Conservation (phyloP, 257 asterid genomes). For the Paraleonurus japonicus region DNA sequence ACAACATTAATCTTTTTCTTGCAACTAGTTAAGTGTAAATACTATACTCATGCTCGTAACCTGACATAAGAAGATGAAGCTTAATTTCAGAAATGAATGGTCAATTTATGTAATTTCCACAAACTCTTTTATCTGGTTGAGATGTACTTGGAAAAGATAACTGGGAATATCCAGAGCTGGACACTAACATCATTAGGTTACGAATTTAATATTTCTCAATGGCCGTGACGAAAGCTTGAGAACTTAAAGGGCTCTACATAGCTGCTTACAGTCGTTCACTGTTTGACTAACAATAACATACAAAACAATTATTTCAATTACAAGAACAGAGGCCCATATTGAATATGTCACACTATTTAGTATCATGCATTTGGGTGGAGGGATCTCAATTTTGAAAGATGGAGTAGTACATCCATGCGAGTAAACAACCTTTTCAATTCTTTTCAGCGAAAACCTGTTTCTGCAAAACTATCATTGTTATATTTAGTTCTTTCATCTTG, state of each 20-base stretch:
- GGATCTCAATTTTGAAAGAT: not conserved
- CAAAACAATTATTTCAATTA: not conserved
- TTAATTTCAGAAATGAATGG: not conserved
- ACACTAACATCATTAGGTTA: too few species aligned
- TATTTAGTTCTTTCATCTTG: not conserved
- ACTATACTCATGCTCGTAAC: not conserved
- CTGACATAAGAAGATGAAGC: not conserved
- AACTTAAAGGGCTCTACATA: not conserved
- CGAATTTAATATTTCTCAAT: too few species aligned
- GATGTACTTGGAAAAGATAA: not conserved
- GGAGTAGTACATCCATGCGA: not conserved
- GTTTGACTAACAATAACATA: not conserved
- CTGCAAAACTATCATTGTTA: not conserved
- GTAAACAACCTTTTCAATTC: not conserved
- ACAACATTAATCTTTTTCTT: not conserved
- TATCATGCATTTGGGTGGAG: not conserved
- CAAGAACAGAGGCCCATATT: not conserved
- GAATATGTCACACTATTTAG: not conserved
- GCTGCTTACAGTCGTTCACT: not conserved
- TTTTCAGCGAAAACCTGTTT: not conserved
- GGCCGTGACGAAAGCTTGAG: not conserved
- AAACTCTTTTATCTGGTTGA: not conserved
- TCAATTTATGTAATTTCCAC: not conserved
- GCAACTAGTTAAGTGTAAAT: not conserved
- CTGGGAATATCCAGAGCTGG: too few species aligned